Conservation (phyloP, 129 eudicot species). For the Centaurea solstitialis region DNA sequence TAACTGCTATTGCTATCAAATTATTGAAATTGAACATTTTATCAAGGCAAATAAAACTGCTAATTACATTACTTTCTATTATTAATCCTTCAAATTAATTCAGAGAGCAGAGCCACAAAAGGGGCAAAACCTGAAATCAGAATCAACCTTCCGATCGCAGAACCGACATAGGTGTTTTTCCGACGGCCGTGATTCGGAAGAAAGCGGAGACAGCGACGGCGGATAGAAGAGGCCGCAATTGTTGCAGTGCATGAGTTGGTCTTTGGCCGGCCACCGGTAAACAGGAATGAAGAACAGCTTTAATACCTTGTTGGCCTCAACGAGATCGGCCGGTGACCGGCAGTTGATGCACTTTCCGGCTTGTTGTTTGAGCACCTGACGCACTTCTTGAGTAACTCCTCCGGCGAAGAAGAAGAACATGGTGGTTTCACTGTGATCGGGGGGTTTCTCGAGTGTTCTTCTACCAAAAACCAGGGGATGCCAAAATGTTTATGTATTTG, state of each 20-base stretch:
- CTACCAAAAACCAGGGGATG: constrained; percentile 13
- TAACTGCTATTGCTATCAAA: constrained; percentile 1
- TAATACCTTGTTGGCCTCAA: constrained; percentile 64
- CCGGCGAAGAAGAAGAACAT: constrained; percentile 94
- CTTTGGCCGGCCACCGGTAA: constrained; percentile 75
- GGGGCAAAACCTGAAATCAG: constrained; percentile 71
- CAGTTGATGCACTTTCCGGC: constrained; percentile 68
- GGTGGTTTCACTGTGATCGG: not conserved
- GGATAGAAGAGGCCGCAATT: constrained; percentile 75
- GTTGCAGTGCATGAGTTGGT: constrained; percentile 61
- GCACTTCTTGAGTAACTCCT: constrained; percentile 69
- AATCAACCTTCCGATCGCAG: constrained; percentile 50
- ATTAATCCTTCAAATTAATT: not conserved
- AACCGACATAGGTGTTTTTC: constrained; percentile 44
- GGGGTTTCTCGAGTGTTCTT: constrained; percentile 31
- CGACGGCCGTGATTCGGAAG: constrained; percentile 20
- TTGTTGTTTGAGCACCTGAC: constrained; percentile 68
- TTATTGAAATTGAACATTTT: not conserved
- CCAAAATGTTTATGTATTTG: not conserved
- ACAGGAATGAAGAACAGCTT: constrained; percentile 81
- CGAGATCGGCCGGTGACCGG: constrained; percentile 72
- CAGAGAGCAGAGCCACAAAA: constrained; percentile 70
- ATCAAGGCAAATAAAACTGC: not conserved
- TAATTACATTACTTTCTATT: not conserved
- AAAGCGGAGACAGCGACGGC: constrained; percentile 43